Percentiles rank a stretch among this genome's conserved stretches.
These are phyloP conservation scores for Debaryomycetaceae sp. DNA, from an alignment of 1,139 yeast genomes.

Conservation along the genomic window DNA sequence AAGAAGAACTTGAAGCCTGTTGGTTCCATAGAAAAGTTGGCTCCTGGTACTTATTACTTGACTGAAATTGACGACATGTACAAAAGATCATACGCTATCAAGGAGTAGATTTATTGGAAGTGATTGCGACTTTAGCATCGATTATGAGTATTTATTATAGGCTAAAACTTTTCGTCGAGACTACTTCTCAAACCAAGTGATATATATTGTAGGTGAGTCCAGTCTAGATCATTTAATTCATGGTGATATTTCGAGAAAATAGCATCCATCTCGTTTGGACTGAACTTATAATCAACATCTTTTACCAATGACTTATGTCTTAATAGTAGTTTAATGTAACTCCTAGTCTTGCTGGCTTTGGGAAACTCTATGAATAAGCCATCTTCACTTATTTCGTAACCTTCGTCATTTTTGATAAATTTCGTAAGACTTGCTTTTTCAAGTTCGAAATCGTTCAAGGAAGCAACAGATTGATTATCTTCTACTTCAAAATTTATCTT, in stretches of 20 bases:
- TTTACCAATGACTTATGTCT: slow-evolving; percentile 5
- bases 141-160: background rate
- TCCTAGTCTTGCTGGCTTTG: slow-evolving; percentile 1
- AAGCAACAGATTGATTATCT: background rate
- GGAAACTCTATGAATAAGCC: slow-evolving; percentile 8
- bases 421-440: background rate
- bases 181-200: background rate
- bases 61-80: slow-evolving; percentile 81
- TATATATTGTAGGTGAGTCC: background rate
- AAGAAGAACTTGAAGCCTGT: slow-evolving; percentile 75
- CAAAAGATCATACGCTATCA: slow-evolving; percentile 75
- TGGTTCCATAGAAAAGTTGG: slow-evolving; percentile 71
- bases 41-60: slow-evolving; percentile 80
- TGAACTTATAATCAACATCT: slow-evolving; percentile 1
- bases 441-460: background rate
- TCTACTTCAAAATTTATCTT: background rate
- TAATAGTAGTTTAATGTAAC: slow-evolving; percentile 4
- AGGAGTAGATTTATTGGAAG: slow-evolving; percentile 33
- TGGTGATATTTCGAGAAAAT: slow-evolving; percentile 1
- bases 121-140: background rate
- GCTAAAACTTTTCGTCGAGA: background rate
- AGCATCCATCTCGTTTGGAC: slow-evolving; percentile 2
- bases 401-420: background rate
- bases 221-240: background rate
- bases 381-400: slow-evolving; percentile 4